Conservation (phyloP, 2,329 filamentous ascomycete genomes). For the Arthrobotrys pseudoclavata region DNA sequence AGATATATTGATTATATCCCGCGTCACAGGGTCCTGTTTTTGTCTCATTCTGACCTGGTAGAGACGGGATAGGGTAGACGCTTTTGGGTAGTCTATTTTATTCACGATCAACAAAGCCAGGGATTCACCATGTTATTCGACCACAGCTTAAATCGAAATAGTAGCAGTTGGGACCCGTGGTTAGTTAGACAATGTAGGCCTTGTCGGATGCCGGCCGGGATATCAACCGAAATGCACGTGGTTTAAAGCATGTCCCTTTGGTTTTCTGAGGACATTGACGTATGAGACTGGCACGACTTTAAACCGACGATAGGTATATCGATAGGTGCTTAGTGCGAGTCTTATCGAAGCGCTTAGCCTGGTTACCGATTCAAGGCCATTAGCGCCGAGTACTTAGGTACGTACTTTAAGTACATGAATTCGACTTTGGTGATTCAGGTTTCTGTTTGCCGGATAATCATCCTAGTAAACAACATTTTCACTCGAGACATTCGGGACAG, state of each 20-base stretch:
- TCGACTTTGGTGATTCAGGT: no score
- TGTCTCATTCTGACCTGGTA: conserved; percentile 19
- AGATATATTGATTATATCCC: conserved; percentile 8
- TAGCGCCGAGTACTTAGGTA: no score
- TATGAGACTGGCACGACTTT: neutral
- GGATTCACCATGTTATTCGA: conserved; percentile 1
- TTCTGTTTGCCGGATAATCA: no score
- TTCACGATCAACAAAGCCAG: neutral
- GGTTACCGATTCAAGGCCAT: no score
- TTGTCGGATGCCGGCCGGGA: conserved; percentile 4
- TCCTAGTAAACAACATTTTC: no score
- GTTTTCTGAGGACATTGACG: neutral
- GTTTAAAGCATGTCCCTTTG: neutral
- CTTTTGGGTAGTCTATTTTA: conserved; percentile 22
- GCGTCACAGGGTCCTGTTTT: conserved; percentile 21
- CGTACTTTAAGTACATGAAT: no score
- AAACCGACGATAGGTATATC: neutral
- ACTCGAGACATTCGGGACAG: no score
- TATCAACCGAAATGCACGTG: conserved; percentile 4
- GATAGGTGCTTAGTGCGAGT: neutral
- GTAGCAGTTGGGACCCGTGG: neutral
- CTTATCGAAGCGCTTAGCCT: neutral
- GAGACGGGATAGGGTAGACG: conserved; percentile 11
- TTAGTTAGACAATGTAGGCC: conserved; percentile 3
- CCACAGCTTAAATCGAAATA: neutral